A percentile compares a stretch with the other conserved stretches of the same genome.
These are phyloP conservation scores for Fusarium sp. DNA, from an alignment of 2,329 filamentous ascomycete genomes.

Conservation along the genomic window DNA sequence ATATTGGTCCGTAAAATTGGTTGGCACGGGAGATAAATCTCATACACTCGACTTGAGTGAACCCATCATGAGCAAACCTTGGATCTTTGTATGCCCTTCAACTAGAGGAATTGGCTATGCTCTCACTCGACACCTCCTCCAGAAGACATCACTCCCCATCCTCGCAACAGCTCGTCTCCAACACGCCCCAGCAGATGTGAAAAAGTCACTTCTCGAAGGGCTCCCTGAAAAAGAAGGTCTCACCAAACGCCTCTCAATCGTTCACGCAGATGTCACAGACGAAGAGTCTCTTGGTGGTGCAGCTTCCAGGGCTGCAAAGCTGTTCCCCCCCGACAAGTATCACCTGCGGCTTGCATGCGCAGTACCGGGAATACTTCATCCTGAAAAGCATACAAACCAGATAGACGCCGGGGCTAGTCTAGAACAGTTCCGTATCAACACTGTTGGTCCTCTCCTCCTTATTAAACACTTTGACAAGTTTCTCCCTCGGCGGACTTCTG, in stretches of 20 bases:
- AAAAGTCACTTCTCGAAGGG: slow-evolving; percentile 50
- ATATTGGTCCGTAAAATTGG: neutral
- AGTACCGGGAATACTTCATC: slow-evolving; percentile 77
- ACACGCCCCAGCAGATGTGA: slow-evolving; percentile 52
- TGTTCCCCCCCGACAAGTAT: slow-evolving; percentile 64
- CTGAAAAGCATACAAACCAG: slow-evolving; percentile 77
- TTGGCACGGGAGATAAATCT: neutral
- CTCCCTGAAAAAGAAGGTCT: slow-evolving; percentile 42
- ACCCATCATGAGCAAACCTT: slow-evolving; percentile 59
- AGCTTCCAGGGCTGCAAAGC: slow-evolving; percentile 59
- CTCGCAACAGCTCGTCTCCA: slow-evolving; percentile 58
- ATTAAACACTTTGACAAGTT: slow-evolving; percentile 81
- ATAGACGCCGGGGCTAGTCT: slow-evolving; percentile 72
- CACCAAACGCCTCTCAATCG: slow-evolving; percentile 55
- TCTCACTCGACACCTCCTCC: slow-evolving; percentile 62
- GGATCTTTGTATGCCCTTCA: slow-evolving; percentile 63
- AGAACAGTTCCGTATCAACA: slow-evolving; percentile 79
- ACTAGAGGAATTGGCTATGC: slow-evolving; percentile 63
- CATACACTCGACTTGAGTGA: neutral
- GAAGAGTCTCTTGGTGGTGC: slow-evolving; percentile 73
- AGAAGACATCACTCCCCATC: slow-evolving; percentile 61
- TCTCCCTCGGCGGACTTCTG: slow-evolving; percentile 70
- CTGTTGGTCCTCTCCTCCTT: slow-evolving; percentile 79
- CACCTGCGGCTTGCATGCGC: slow-evolving; percentile 78
- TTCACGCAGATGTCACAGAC: slow-evolving; percentile 64